These are phyloP conservation scores for Amphicarpaea edgeworthii DNA, from an alignment of 306 rosid species.

Conservation along the genomic window DNA sequence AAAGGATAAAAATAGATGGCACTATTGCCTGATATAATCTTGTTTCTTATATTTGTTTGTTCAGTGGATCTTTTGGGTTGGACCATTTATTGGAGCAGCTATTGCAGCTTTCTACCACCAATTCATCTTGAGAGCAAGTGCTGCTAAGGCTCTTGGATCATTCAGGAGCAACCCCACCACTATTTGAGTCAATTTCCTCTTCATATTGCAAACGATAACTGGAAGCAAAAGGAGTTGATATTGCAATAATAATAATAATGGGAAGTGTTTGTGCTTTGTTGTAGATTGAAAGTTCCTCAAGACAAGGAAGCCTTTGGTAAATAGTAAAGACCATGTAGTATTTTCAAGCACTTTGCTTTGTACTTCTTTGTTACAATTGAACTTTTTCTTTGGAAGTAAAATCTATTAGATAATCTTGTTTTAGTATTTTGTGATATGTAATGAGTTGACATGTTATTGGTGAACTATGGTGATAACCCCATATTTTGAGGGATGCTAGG, in stretches of 20 bases:
- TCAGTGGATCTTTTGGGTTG: constrained; percentile 86
- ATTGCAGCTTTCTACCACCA: constrained; percentile 86
- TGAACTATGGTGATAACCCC: background rate
- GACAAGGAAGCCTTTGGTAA: constrained; percentile 35
- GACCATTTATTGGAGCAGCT: constrained; percentile 82
- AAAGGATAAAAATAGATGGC: no score
- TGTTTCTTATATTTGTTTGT: constrained; percentile 18
- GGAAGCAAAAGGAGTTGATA: background rate
- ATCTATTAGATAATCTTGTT: no score
- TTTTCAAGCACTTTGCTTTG: background rate
- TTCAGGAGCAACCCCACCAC: constrained; percentile 72
- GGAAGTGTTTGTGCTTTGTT: constrained; percentile 29
- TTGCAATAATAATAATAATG: background rate
- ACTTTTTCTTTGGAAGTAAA: no score
- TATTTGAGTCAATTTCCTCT: no score
- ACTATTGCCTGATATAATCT: no score
- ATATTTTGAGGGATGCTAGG: background rate
- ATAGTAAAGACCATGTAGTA: constrained; percentile 17
- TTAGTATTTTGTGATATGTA: background rate
- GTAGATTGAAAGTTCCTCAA: constrained; percentile 21
- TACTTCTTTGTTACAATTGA: constrained; percentile 1
- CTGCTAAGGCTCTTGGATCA: constrained; percentile 74
- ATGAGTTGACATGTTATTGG: background rate
- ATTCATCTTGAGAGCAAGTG: constrained; percentile 76
- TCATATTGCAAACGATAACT: no score